Conservation (phyloP, 371 early-diverging fungal species). For the Blastocladiella emersonii region DNA sequence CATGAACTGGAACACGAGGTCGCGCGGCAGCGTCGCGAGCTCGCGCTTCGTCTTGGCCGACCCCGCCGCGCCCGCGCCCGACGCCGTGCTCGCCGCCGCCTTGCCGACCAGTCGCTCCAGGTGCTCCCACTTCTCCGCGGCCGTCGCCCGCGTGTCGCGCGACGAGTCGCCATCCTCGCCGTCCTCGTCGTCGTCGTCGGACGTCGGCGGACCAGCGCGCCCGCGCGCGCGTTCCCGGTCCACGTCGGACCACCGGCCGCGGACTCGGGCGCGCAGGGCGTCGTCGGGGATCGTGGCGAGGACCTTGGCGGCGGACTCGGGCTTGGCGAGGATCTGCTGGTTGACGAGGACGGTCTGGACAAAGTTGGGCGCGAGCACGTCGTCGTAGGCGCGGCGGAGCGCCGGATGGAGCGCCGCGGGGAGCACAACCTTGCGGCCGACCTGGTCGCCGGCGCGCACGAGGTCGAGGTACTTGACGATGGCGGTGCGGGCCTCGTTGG, state of each 20-base stretch:
- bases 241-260: neutral
- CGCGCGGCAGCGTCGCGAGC: constrained; percentile 20
- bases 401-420: neutral
- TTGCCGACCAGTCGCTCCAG: neutral
- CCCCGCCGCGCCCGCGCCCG: too few relatives aligned
- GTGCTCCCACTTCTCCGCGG: neutral
- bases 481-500: constrained; percentile 62
- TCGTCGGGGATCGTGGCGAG: neutral
- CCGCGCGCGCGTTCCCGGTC: too few relatives aligned
- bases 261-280: neutral
- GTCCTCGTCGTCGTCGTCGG: neutral
- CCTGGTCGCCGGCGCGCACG: constrained; percentile 33
- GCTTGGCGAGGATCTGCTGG: neutral
- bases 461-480: constrained; percentile 76
- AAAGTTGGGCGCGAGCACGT: neutral
- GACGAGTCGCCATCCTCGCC: neutral
- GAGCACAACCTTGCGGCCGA: neutral
- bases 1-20: constrained; percentile 69
- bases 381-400: neutral
- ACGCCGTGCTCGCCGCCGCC: neutral
- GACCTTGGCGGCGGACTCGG: neutral
- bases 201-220: too few relatives aligned
- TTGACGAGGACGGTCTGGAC: neutral
- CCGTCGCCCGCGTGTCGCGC: neutral
- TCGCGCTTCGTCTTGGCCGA: neutral